Evolutionary conservation across 306 rosid genomes (phyloP).

Genomic region (Parietaria judaica): DNA sequence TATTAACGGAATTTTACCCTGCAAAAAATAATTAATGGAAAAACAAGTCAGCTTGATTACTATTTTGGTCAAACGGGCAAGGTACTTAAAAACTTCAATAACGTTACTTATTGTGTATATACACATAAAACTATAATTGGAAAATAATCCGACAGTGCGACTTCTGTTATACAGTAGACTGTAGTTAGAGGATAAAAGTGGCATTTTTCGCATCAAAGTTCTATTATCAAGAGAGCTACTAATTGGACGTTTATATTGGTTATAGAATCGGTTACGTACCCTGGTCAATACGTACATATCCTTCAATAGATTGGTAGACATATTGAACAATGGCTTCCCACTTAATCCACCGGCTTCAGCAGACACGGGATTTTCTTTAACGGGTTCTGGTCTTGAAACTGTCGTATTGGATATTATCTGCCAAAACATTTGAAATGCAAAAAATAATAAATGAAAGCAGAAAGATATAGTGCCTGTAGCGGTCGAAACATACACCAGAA

Average conservation of each 20-base stretch:
- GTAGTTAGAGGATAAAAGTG: no score
- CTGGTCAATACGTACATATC: conserved; percentile 84
- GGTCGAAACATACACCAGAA: no score
- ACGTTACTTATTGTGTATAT: background rate
- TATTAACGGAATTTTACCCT: conserved; percentile 86
- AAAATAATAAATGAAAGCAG: no score
- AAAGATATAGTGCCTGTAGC: background rate
- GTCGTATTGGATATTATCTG: conserved; percentile 93
- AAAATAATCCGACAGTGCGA: no score
- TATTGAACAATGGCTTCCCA: conserved; percentile 87
- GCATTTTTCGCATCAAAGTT: background rate
- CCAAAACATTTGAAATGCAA: conserved; percentile 7
- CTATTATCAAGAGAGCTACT: conserved; percentile 2
- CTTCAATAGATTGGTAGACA: conserved; percentile 67
- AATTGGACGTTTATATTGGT: conserved; percentile 4
- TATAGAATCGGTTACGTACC: conserved; percentile 38
- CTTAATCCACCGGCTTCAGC: conserved; percentile 89
- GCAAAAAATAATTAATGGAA: conserved; percentile 5
- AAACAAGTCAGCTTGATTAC: background rate
- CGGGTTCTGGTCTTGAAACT: conserved; percentile 78
- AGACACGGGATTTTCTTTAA: conserved; percentile 42
- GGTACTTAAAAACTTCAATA: conserved; percentile 5
- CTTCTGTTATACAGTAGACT: no score
- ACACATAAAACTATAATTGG: no score
- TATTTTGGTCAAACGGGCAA: conserved; percentile 5